Base-by-base conservation (phyloP, 192 early-diverging fungal species). In the Backusella morwellensis region DNA sequence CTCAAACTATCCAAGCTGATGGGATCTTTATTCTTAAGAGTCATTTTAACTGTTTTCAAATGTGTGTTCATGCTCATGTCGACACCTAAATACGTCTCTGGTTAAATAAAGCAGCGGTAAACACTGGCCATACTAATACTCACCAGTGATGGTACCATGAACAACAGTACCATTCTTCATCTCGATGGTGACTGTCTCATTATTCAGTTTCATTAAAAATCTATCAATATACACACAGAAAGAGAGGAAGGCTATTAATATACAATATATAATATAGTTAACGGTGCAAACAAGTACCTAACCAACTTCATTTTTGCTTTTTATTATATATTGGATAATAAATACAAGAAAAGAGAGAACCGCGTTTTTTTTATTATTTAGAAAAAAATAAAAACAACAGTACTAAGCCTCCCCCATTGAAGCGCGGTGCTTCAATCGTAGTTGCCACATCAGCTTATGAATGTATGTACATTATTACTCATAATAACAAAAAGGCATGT, bases 61-160 rank as follows among this genome's bases (percentile, higher is more conserved):
- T 99, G 98, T 76, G 96, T 98, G 86, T 99, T 99, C 98, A 99
- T 99, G 85, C 92, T 94, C 96, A 99, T 97, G 79, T 99, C 98
- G 26, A 99, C 97, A 63, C 94, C 94, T 90, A 80, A 15, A 69
- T 11, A 80, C 68, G 21, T 54, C 11, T 40, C 38, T 66, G 19
- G 26, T 41, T 47, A 76, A 7, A 50, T 50, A 41, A 42, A 47
- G 12, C 7, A n/a, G 50, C 35, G 44, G 41, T 17, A 11, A 9
- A 67, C 8, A 63, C 35, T 17, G 6, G 32, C 0, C 32, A 32
- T 32, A 32, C 2, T 3, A 6, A 12, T 15, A 72, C 69, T 41
- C 81, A 73, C 91, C 92, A 40, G 94, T 95, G 72, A 99, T 92
- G 21, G 97, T 99, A 70, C 98, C 98, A 81, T 95, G 92, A 44